Evolutionary conservation across 176 grass and related monocot species (phyloP).

Genomic region (Alloteropsis semialata): DNA sequence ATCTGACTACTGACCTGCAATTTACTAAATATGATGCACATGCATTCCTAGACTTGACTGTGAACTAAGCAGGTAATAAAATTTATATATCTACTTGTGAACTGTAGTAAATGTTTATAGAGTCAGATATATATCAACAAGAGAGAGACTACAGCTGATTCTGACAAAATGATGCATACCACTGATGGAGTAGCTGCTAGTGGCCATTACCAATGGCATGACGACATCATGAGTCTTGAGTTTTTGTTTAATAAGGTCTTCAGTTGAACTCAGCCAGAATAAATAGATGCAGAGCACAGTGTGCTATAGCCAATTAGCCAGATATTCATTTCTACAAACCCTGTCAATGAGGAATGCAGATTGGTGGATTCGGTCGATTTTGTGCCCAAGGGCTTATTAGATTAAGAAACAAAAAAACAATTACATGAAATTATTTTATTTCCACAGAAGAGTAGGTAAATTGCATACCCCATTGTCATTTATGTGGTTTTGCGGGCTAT

Average conservation of each 20-base stretch:
- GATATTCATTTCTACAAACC: conserved; percentile 11
- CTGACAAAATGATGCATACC: conserved; percentile 8
- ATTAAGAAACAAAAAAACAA: not conserved
- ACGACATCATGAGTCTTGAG: not conserved
- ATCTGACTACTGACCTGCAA: not conserved
- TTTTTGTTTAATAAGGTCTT: too few relatives aligned
- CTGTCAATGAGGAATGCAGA: conserved; percentile 10
- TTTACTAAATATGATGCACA: not conserved
- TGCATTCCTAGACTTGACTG: not conserved
- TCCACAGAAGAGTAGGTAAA: not conserved
- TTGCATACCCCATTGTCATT: not conserved
- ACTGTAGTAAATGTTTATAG: not conserved
- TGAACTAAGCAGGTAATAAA: not conserved
- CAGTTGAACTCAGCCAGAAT: not conserved
- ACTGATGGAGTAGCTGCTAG: not conserved
- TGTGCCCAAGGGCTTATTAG: not conserved
- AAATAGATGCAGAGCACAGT: not conserved
- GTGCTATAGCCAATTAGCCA: not conserved
- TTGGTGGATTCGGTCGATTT: not conserved
- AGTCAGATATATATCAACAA: not conserved
- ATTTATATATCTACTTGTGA: not conserved
- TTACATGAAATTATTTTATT: not conserved
- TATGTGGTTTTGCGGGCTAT: conserved; percentile 11
- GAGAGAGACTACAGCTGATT: not conserved
- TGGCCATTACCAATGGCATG: not conserved